Evolutionary conservation across 306 rosid genomes (phyloP).

Genomic region (Rosa multiflora): DNA sequence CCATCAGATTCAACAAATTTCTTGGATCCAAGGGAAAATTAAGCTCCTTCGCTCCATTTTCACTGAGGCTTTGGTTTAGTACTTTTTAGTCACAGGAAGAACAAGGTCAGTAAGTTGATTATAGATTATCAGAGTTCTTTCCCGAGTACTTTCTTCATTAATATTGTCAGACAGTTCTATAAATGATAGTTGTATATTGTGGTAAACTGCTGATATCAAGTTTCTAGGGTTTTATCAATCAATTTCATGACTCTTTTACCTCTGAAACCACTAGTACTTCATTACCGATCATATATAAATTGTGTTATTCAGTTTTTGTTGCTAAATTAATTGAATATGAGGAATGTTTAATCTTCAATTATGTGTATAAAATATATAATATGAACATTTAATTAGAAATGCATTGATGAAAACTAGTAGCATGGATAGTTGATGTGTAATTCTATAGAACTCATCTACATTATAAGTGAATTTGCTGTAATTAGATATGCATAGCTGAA

Average conservation of each 20-base stretch:
- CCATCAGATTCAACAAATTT: neutral
- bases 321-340: neutral
- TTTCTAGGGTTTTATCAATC: neutral
- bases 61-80: neutral
- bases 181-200: neutral
- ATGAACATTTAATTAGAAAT: neutral
- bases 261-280: neutral
- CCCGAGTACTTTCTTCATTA: neutral
- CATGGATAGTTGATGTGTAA: neutral
- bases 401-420: neutral
- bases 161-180: neutral
- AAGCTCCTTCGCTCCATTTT: neutral
- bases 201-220: slow-evolving; percentile 4
- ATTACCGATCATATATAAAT: neutral
- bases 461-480: too few relatives aligned
- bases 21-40: neutral
- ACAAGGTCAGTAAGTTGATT: slow-evolving; percentile 3
- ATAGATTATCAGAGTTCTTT: neutral
- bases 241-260: neutral
- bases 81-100: neutral
- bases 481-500: neutral
- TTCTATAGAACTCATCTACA: neutral
- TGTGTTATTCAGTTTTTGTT: neutral
- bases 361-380: too few relatives aligned
- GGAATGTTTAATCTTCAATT: neutral